Conservation (phyloP, 2,329 filamentous ascomycete genomes). For the Monilinia laxa region DNA sequence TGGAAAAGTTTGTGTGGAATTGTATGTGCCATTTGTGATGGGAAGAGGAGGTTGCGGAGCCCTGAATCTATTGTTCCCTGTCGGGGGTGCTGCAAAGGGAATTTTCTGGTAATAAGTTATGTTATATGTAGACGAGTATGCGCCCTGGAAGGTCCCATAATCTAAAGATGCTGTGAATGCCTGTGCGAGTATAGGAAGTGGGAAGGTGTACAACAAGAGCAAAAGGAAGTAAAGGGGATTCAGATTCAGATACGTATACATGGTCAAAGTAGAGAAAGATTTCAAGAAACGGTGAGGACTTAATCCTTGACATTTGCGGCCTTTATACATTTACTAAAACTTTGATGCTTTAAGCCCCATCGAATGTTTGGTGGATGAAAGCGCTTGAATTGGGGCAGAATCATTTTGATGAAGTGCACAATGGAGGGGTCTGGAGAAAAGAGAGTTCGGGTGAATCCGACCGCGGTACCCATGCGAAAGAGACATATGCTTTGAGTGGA, state of each 20-base stretch:
- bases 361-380: constrained; percentile 3
- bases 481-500: neutral
- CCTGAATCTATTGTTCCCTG: constrained; percentile 58
- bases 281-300: neutral
- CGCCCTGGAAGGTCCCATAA: constrained; percentile 54
- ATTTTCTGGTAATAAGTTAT: constrained; percentile 61
- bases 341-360: neutral
- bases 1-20: constrained; percentile 55
- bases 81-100: constrained; percentile 59
- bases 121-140: constrained; percentile 53
- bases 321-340: neutral
- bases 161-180: constrained; percentile 46
- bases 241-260: constrained; percentile 5
- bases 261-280: neutral
- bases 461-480: neutral
- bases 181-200: constrained; percentile 24
- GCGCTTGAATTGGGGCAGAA: neutral
- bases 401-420: neutral
- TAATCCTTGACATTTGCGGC: constrained; percentile 7
- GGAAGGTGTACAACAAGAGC: constrained; percentile 7
- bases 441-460: constrained; percentile 1
- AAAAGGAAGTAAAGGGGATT: neutral
- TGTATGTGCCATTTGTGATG: constrained; percentile 51
- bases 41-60: constrained; percentile 55
- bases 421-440: constrained; percentile 11